Evolutionary conservation across 1,284 basidiomycete genomes (phyloP).

Genomic region (Wallemia mellicola): DNA sequence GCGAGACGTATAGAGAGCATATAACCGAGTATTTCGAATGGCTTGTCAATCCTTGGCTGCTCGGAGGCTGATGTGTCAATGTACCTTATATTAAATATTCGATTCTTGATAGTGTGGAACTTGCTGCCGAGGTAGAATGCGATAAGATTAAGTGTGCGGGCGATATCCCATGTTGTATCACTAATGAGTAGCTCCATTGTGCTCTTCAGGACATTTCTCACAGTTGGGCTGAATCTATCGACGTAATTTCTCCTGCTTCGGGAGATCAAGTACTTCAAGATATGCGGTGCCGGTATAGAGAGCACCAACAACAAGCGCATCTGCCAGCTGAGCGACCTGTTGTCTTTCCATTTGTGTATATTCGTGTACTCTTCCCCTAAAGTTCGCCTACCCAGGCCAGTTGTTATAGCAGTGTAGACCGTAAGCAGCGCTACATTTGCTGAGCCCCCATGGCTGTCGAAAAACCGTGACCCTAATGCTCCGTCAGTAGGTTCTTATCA

Average conservation of each 20-base stretch:
- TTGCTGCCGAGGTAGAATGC: not conserved
- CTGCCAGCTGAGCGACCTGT: not conserved
- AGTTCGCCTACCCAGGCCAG: not conserved
- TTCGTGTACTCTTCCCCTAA: slow-evolving; percentile 1
- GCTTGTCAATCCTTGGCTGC: not conserved
- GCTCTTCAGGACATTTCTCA: not conserved
- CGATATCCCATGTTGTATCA: not conserved
- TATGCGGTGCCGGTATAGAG: slow-evolving; percentile 12
- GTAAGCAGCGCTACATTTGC: not conserved
- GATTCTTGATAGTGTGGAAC: not conserved
- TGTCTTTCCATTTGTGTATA: not conserved
- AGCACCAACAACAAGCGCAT: slow-evolving; percentile 9
- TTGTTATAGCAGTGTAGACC: not conserved
- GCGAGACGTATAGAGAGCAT: not conserved
- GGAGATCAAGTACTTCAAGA: slow-evolving; percentile 9
- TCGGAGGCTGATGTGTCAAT: not conserved
- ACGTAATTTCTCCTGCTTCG: slow-evolving; percentile 5
- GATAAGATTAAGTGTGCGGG: not conserved
- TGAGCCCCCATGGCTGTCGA: not conserved
- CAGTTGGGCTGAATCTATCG: not conserved
- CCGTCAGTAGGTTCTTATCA: not conserved
- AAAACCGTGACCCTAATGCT: not conserved
- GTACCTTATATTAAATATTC: not conserved
- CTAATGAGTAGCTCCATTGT: not conserved
- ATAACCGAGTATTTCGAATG: not conserved